These are phyloP conservation scores for Hymenotorrendiella dingleyae DNA, from an alignment of 2,329 filamentous ascomycete genomes.

Conservation along the genomic window DNA sequence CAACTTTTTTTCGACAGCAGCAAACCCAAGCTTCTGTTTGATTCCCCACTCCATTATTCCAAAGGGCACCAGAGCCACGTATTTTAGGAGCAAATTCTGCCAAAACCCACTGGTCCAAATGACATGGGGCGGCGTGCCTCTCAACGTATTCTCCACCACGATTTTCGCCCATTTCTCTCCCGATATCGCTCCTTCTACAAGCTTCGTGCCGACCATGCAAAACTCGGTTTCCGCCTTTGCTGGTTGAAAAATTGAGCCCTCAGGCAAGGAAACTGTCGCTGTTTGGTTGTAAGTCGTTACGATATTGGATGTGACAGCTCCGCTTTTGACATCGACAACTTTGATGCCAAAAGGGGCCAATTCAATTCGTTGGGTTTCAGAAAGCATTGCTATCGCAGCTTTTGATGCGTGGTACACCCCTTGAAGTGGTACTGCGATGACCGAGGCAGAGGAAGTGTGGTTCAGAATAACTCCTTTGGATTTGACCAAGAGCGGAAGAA, in stretches of 20 bases:
- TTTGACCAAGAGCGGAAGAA: conserved; percentile 29
- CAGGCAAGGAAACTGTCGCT: conserved; percentile 4
- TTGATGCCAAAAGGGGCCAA: conserved; percentile 17
- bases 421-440: conserved; percentile 10
- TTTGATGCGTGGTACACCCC: conserved; percentile 19
- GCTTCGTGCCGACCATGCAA: no score
- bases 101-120: conserved; percentile 14
- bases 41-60: conserved; percentile 8
- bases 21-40: conserved; percentile 4
- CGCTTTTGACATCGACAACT: conserved; percentile 21
- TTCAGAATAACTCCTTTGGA: conserved; percentile 37
- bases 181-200: no score
- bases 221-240: no score
- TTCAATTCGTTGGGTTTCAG: conserved; percentile 16
- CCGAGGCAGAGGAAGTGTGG: conserved; percentile 33
- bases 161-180: no score
- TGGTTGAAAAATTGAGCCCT: conserved; percentile 11
- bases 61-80: conserved; percentile 13
- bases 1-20: conserved; percentile 5
- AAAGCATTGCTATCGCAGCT: conserved; percentile 17
- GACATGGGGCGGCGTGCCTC: conserved; percentile 6
- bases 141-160: conserved; percentile 12
- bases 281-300: neutral
- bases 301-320: conserved; percentile 3
- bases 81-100: conserved; percentile 5